Evolutionary conservation across 305 asterid species (phyloP), one percentile per base, ranked within the genome.

Genomic region (Solanum chacoense): DNA sequence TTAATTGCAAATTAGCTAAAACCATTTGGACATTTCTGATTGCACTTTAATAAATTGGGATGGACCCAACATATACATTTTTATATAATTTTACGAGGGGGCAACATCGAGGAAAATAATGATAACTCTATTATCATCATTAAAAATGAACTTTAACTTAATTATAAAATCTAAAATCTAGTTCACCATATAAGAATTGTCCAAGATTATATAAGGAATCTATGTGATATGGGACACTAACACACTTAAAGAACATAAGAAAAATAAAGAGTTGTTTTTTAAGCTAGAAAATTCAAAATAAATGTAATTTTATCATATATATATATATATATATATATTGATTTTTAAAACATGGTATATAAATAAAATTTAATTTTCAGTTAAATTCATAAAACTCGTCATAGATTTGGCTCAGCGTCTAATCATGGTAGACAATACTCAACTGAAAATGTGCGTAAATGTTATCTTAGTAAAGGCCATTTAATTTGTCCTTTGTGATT

Each of bases 171-270:
- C 7, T 2, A 65, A 65, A 63, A 65, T 22, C 7, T 65, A 65
- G 7, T n/a, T 10, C 3, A n/a, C 1, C 1, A 4, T 2, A 2
- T 9, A 2, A n/a, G 0, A 10, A n/a, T 65, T 65, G 3, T 65
- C 3, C 3, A n/a, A 10, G 1, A 65, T 65, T 65, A n/a, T 65
- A 65, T 65, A n/a, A 63, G 1, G 3, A 65, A 11, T 65, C 7
- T 5, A n/a, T 65, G 14, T 55, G 67, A 3, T 3, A 18, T 14
- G 22, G 63, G 11, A 59, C 28, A 59, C 9, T 50, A 6, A 16
- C 65, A 50, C n/a, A 69, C 18, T 69, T 26, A 69, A 24, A 69
- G 32, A 14, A 69, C 32, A 24, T 20, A n/a, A 4, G 7, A 2
- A 71, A 71, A 71, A 71, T 71, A 71, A 71, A 3, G 22, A 71